phyloP scores from a whole-genome alignment of 2,329 filamentous ascomycete species.

The Arthrobotrys megalospora region DNA sequence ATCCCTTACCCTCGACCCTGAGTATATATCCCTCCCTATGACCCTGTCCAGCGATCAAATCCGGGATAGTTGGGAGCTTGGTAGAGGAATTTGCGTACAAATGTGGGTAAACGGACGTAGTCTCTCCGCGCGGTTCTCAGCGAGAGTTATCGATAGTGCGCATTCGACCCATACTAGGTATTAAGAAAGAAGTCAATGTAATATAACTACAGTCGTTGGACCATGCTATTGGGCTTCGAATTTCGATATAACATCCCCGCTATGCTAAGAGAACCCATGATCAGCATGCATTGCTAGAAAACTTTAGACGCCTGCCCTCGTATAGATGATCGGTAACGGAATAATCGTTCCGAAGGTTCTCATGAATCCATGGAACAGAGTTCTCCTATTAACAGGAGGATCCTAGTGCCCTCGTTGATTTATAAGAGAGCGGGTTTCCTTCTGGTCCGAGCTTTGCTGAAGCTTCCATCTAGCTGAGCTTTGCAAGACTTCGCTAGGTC shows the following conservation, averaged over 20 bases:
- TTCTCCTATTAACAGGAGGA: not conserved
- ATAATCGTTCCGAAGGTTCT: constrained; percentile 28
- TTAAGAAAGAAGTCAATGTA: not conserved
- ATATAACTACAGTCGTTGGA: not conserved
- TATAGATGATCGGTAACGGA: constrained; percentile 32
- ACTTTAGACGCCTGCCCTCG: constrained; percentile 6
- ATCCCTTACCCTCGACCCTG: constrained; percentile 13
- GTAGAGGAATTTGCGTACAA: not conserved
- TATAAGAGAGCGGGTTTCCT: constrained; percentile 21
- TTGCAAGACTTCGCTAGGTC: not conserved
- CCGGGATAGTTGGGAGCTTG: constrained; percentile 6
- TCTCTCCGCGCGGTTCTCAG: constrained; percentile 26
- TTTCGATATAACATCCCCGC: constrained; percentile 10
- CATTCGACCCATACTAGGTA: not conserved
- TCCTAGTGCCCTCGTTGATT: not conserved
- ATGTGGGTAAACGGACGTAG: constrained; percentile 41
- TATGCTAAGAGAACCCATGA: constrained; percentile 3
- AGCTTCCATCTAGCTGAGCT: not conserved
- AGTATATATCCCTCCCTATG: not conserved
- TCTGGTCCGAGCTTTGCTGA: not conserved
- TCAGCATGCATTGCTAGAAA: not conserved
- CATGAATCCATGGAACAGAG: constrained; percentile 14
- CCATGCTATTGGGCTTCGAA: not conserved
- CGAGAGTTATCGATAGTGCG: constrained; percentile 16
- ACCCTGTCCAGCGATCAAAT: constrained; percentile 12